Evolutionary conservation across 805 yeast species (phyloP).

Genomic region (Ogataea ramenticola): DNA sequence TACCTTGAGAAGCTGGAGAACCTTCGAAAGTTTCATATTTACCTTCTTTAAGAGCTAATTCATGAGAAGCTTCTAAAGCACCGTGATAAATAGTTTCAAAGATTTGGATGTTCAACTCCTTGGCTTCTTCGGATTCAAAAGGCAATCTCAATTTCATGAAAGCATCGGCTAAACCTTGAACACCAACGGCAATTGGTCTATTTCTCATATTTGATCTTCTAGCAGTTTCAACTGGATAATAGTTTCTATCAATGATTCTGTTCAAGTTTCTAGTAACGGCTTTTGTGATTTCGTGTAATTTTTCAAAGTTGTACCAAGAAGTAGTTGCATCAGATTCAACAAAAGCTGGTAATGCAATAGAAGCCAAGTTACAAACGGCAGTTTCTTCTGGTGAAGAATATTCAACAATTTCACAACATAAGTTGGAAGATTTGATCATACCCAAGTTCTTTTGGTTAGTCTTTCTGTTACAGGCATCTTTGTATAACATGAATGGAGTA

Average conservation of each 20-base stretch:
- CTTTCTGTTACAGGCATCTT: slow-evolving; percentile 54
- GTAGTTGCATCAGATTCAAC: slow-evolving; percentile 36
- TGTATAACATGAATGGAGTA: slow-evolving; percentile 57
- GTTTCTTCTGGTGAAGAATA: slow-evolving; percentile 51
- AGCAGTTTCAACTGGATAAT: slow-evolving; percentile 51
- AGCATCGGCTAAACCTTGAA: slow-evolving; percentile 56
- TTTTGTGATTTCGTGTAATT: slow-evolving; percentile 47
- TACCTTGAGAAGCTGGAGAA: slow-evolving; percentile 53
- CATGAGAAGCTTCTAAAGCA: slow-evolving; percentile 49
- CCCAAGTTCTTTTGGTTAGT: slow-evolving; percentile 58
- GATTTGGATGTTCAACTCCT: slow-evolving; percentile 49
- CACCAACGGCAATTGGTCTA: slow-evolving; percentile 59
- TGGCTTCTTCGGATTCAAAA: slow-evolving; percentile 51
- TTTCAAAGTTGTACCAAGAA: slow-evolving; percentile 47
- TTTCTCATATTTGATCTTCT: slow-evolving; percentile 46
- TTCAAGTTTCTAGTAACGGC: slow-evolving; percentile 49
- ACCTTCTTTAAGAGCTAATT: slow-evolving; percentile 45
- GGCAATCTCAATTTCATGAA: slow-evolving; percentile 50
- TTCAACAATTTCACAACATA: slow-evolving; percentile 59
- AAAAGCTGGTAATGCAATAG: slow-evolving; percentile 51
- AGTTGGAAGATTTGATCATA: slow-evolving; percentile 50
- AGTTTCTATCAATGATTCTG: slow-evolving; percentile 49
- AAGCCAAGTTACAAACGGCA: slow-evolving; percentile 57
- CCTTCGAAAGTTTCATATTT: slow-evolving; percentile 44
- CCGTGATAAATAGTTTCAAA: slow-evolving; percentile 58